Percentiles rank a stretch among this genome's conserved stretches.
Conservation (phyloP, 257 asterid species). For the Parsonsia alboflavescens region DNA sequence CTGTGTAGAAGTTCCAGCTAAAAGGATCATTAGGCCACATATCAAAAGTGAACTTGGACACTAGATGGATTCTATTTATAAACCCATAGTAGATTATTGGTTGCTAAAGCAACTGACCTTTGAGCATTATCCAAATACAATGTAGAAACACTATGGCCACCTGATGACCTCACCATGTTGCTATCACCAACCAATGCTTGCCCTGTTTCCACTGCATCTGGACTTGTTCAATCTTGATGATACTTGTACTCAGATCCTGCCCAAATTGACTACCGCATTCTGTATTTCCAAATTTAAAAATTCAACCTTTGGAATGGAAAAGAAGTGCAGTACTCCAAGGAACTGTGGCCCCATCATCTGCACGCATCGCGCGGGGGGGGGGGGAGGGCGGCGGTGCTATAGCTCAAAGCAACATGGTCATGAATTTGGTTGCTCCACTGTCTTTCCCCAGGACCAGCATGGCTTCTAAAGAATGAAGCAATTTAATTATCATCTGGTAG, state of each 20-base stretch:
- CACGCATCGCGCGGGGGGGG: background rate
- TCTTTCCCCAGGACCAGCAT: background rate
- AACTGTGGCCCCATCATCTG: slow-evolving; percentile 7
- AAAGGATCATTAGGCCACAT: background rate
- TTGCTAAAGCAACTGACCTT: background rate
- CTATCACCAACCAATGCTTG: slow-evolving; percentile 10
- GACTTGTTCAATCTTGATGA: slow-evolving; percentile 3
- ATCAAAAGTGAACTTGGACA: background rate
- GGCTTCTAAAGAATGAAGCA: background rate
- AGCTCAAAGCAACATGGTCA: slow-evolving; percentile 6
- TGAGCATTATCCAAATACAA: background rate
- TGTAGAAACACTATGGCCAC: background rate
- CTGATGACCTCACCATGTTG: slow-evolving; percentile 10
- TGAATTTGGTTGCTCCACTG: slow-evolving; percentile 4
- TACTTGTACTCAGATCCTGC: background rate
- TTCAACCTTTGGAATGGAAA: background rate
- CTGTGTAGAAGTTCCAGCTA: background rate
- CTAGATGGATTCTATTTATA: background rate
- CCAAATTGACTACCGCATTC: background rate
- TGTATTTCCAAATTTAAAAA: slow-evolving; percentile 1
- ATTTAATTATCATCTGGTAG: slow-evolving; percentile 2
- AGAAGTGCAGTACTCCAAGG: slow-evolving; percentile 5
- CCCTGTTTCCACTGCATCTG: slow-evolving; percentile 16
- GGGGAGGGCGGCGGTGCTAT: too few species aligned
- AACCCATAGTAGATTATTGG: background rate